A percentile compares a stretch with the other conserved stretches of the same genome.
These are phyloP conservation scores for Dispira parvispora DNA, from an alignment of 192 early-diverging fungal species.

Conservation along the genomic window DNA sequence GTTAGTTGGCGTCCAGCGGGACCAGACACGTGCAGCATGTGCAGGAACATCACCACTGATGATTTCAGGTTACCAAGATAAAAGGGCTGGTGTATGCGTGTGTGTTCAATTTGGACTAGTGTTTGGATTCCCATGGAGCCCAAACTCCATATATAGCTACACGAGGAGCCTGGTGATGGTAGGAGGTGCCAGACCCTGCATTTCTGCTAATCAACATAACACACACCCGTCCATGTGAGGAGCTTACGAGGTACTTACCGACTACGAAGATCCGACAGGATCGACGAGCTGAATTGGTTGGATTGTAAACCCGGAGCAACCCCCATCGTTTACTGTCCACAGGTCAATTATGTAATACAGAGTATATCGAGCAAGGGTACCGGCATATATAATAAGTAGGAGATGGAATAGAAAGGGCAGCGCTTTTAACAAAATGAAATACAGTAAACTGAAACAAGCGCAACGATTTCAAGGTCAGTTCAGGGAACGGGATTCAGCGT, in stretches of 20 bases:
- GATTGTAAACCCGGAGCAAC: no score
- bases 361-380: no score
- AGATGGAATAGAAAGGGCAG: no score
- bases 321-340: no score
- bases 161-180: neutral
- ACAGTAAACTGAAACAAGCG: no score
- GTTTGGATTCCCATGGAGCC: neutral
- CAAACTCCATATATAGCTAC: neutral
- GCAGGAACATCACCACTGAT: neutral
- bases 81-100: no score
- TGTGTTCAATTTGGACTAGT: no score
- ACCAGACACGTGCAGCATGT: neutral
- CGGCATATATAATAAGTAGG: no score
- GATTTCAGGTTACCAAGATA: neutral
- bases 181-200: neutral
- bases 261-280: neutral
- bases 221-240: neutral
- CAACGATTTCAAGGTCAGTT: no score
- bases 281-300: constrained; percentile 1
- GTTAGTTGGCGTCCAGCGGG: neutral
- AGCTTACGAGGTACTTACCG: neutral
- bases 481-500: no score
- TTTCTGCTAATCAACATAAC: neutral
- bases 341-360: no score
- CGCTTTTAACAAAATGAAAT: no score